Percentiles rank a stretch among this genome's conserved stretches.
Evolutionary conservation across 106 monocot species (phyloP).

Genomic region (Iris macrosiphon): DNA sequence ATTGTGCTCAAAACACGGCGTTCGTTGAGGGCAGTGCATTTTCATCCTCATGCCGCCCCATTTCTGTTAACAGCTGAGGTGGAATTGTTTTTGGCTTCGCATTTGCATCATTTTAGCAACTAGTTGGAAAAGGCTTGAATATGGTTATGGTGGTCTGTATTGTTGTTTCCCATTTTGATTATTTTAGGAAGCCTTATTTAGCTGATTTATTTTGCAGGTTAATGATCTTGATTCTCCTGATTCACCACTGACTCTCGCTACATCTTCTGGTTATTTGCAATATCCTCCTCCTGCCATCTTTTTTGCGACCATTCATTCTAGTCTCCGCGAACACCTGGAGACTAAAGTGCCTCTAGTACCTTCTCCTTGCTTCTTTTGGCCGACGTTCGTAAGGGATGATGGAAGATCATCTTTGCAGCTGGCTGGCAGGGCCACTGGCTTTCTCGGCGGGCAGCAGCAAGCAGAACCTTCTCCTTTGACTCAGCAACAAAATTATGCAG

Average conservation of each 20-base stretch:
- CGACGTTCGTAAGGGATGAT: constrained; percentile 22
- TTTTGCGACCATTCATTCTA: constrained; percentile 36
- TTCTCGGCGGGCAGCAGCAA: constrained; percentile 21
- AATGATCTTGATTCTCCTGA: constrained; percentile 86
- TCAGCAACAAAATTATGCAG: constrained; percentile 6
- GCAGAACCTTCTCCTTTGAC: constrained; percentile 6
- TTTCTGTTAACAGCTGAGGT: constrained; percentile 92
- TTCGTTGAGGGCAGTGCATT: constrained; percentile 91
- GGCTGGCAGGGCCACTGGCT: constrained; percentile 2
- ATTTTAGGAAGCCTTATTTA: background rate
- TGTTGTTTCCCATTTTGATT: background rate
- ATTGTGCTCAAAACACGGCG: constrained; percentile 81
- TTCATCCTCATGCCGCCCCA: constrained; percentile 90
- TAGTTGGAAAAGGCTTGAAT: too few species aligned
- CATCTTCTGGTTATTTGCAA: constrained; percentile 58
- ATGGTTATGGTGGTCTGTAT: background rate
- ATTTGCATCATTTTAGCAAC: background rate
- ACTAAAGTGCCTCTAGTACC: constrained; percentile 20
- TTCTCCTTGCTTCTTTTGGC: constrained; percentile 26
- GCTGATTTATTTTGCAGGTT: constrained; percentile 39
- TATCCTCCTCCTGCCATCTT: constrained; percentile 67
- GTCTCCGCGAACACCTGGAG: constrained; percentile 16
- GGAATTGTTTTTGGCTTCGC: background rate
- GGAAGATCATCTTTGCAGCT: constrained; percentile 16
- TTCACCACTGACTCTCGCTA: constrained; percentile 64